phyloP scores from a whole-genome alignment of 106 monocot species.

The Dioscorea alata region DNA sequence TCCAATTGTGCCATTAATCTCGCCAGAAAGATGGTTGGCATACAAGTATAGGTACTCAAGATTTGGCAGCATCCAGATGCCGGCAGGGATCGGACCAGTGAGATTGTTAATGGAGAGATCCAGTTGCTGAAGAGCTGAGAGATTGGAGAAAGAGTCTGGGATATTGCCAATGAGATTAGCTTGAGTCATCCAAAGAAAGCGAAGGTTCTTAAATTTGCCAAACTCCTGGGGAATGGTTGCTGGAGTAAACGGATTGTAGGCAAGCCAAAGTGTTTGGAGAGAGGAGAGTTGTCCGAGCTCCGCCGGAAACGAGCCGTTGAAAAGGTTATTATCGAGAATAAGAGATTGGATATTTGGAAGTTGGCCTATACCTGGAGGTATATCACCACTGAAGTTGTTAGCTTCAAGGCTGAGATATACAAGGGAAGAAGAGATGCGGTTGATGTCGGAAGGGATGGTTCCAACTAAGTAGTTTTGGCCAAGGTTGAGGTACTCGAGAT shows the following conservation, averaged over 20 bases:
- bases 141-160: conserved; percentile 22
- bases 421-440: conserved; percentile 19
- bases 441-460: conserved; percentile 27
- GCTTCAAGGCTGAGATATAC: conserved; percentile 15
- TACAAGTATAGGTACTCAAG: conserved; percentile 36
- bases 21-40: conserved; percentile 35
- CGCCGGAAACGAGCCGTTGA: conserved; percentile 38
- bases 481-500: conserved; percentile 40
- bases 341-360: conserved; percentile 30
- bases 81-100: conserved; percentile 36
- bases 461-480: conserved; percentile 49
- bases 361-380: conserved; percentile 31
- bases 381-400: conserved; percentile 56
- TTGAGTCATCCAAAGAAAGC: conserved; percentile 24
- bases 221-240: conserved; percentile 34
- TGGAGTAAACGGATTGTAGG: conserved; percentile 32
- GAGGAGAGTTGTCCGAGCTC: conserved; percentile 30
- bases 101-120: conserved; percentile 37
- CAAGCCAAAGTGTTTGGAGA: conserved; percentile 34
- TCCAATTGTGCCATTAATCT: conserved; percentile 17
- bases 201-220: conserved; percentile 35
- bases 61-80: conserved; percentile 49
- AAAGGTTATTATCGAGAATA: conserved; percentile 31
- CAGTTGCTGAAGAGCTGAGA: conserved; percentile 29
- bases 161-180: conserved; percentile 39